A percentile compares a stretch with the other conserved stretches of the same genome.
Conservation (phyloP, 805 yeast species). For the Saturnispora hagleri region DNA sequence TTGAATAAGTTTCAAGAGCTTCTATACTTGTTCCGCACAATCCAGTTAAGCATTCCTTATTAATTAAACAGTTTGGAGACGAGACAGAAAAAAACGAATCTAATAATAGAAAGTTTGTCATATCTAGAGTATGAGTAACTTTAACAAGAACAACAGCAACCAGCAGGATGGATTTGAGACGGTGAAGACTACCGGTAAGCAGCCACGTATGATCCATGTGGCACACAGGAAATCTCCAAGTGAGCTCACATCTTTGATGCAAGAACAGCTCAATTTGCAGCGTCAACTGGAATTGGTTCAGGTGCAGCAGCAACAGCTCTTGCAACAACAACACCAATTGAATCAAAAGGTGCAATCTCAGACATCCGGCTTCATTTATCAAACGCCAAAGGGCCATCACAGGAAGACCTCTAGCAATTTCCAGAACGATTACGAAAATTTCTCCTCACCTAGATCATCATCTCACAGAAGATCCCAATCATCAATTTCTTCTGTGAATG, state of each 20-base stretch:
- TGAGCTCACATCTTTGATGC: slow-evolving; percentile 86
- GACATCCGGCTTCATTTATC: slow-evolving; percentile 16
- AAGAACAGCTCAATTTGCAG: slow-evolving; percentile 81
- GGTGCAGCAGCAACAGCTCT: slow-evolving; percentile 81
- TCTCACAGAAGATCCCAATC: slow-evolving; percentile 43
- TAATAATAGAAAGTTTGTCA: neutral
- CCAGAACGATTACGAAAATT: slow-evolving; percentile 10
- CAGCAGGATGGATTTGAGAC: slow-evolving; percentile 13
- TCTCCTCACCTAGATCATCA: slow-evolving; percentile 13
- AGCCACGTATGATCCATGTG: slow-evolving; percentile 65
- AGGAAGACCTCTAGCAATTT: slow-evolving; percentile 24
- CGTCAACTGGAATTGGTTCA: slow-evolving; percentile 88
- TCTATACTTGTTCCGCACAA: neutral
- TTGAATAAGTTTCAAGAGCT: neutral
- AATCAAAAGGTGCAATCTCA: slow-evolving; percentile 21
- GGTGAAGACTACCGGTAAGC: slow-evolving; percentile 26
- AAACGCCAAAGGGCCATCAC: slow-evolving; percentile 25
- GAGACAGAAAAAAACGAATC: neutral
- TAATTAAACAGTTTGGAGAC: neutral
- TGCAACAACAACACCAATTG: slow-evolving; percentile 55
- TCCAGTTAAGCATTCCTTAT: neutral
- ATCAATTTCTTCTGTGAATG: slow-evolving; percentile 20
- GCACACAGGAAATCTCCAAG: slow-evolving; percentile 98
- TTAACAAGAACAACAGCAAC: neutral
- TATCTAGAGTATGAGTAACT: neutral